Base-by-base conservation (phyloP, 169 alveolate genomes). In the Plasmodium vivax region DNA sequence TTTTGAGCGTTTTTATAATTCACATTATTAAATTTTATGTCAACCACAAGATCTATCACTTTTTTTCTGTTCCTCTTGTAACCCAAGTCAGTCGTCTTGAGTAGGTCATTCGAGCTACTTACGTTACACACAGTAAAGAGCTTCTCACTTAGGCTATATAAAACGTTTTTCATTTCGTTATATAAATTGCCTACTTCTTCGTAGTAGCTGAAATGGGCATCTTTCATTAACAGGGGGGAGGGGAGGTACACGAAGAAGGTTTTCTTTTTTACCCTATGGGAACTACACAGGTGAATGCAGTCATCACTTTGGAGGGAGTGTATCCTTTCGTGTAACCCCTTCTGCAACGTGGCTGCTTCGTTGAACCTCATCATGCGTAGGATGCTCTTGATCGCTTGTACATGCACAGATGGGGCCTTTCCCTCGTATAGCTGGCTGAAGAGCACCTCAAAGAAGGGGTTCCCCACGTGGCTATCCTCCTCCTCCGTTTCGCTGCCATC, bases 71-170 rank as follows among this genome's bases (percentile, higher is more conserved):
- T 85, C 51, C 8, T 72, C 34, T 74, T 85, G 72, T 85, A 85
- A 2, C 93, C 93, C 54, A 85, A 8, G n/a, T 85, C 93, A 0
- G 93, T 2, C 93, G 51, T 74, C 51, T 85, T 85, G 10, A 85
- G 62, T 0, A 85, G 16, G 1, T 85, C 27, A n/a, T 45, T 74
- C n/a, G 85, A 74, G 58, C 85, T 85, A 16, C 36, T 85, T 1
- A 85, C 51, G 14, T 85, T 85, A 14, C 73, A 85, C 1, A 85
- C 79, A 1, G 82, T 23, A 10, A 85, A 85, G 9, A 51, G 36
- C 0, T 74, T 32, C 62, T 85, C 93, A 74, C 30, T 74, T 38
- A 85, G 51, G 7, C 54, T 85, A 27, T 85, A 85, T 1, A 85
- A 19, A 12, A 85, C 36, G 8, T 36, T 47, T 14, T 85, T 85